Percentiles rank a stretch among this genome's conserved stretches.
Conservation (phyloP, 2,329 filamentous ascomycete genomes). For the Arthrobotrys megalospora region DNA sequence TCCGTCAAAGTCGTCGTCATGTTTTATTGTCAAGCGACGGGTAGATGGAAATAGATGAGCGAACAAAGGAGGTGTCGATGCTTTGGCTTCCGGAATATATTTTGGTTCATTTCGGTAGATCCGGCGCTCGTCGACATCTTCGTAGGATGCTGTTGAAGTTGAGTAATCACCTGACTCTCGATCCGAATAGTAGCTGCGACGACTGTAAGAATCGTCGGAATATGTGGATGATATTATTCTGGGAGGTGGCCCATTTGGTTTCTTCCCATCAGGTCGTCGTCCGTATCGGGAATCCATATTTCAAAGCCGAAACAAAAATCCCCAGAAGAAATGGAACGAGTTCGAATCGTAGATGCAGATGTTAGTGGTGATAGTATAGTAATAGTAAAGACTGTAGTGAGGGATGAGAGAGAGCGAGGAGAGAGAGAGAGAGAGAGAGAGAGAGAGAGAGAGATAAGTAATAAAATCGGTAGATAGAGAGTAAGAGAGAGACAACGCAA, state of each 20-base stretch:
- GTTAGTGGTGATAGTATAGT: neutral
- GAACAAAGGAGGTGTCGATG: constrained; percentile 86
- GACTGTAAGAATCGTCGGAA: constrained; percentile 54
- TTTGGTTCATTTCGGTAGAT: constrained; percentile 55
- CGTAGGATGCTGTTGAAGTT: constrained; percentile 57
- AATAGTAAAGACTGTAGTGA: neutral
- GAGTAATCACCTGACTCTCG: constrained; percentile 53
- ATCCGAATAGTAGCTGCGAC: constrained; percentile 58
- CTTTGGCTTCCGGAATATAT: constrained; percentile 74
- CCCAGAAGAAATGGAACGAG: neutral
- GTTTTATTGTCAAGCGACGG: constrained; percentile 83
- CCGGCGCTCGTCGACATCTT: constrained; percentile 47
- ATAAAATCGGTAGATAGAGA: neutral
- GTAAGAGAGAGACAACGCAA: neutral
- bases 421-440: neutral
- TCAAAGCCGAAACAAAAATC: neutral
- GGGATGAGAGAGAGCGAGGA: neutral
- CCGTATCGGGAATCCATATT: constrained; percentile 51
- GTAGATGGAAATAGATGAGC: constrained; percentile 87
- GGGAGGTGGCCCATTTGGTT: constrained; percentile 32
- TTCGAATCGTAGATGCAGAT: neutral
- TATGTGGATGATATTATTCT: constrained; percentile 48
- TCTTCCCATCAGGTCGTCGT: constrained; percentile 1
- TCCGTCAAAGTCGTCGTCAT: constrained; percentile 93
- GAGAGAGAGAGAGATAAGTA: neutral